Percentiles rank a stretch among this genome's conserved stretches.
Evolutionary conservation across 495 filamentous ascomycete species (phyloP).

Genomic region (Aspergillus affinis): DNA sequence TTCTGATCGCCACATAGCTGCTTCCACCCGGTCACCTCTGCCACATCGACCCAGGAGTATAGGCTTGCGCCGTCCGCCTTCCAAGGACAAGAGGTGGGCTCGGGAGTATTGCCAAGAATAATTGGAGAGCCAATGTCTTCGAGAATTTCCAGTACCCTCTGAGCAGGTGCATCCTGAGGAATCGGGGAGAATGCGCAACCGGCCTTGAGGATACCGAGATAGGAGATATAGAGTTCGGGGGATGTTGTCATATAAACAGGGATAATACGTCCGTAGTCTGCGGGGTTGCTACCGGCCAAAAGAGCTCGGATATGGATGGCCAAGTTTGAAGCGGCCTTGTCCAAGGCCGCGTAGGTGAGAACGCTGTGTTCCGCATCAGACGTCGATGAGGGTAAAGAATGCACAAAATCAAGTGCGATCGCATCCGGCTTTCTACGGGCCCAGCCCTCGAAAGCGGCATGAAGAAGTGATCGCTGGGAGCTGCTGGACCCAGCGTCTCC

Average conservation of each 20-base stretch:
- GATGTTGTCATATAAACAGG: slow-evolving; percentile 69
- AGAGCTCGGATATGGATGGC: slow-evolving; percentile 20
- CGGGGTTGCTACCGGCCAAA: slow-evolving; percentile 1
- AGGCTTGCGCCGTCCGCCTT: not conserved
- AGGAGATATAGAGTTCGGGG: slow-evolving; percentile 66
- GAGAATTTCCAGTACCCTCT: slow-evolving; percentile 68
- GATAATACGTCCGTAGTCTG: slow-evolving; percentile 44
- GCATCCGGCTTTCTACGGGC: slow-evolving; percentile 22
- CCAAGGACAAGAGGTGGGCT: slow-evolving; percentile 13
- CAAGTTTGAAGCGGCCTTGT: slow-evolving; percentile 22
- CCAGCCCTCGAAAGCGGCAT: slow-evolving; percentile 28
- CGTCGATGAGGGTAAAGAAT: slow-evolving; percentile 20
- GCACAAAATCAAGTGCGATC: slow-evolving; percentile 29
- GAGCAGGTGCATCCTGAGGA: slow-evolving; percentile 65
- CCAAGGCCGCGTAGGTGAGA: slow-evolving; percentile 25
- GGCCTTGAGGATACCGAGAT: slow-evolving; percentile 69
- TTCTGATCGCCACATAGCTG: slow-evolving; percentile 11
- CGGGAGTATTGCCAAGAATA: slow-evolving; percentile 40
- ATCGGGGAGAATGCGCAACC: slow-evolving; percentile 78
- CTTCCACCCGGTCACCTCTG: slow-evolving; percentile 20
- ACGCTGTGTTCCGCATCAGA: slow-evolving; percentile 21
- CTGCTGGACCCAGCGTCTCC: slow-evolving; percentile 1
- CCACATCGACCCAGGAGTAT: slow-evolving; percentile 29
- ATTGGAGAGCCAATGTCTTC: slow-evolving; percentile 58
- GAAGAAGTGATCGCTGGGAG: slow-evolving; percentile 20